Evolutionary conservation across 2,329 filamentous ascomycete species (phyloP).

Genomic region (Sarocladium strictum): DNA sequence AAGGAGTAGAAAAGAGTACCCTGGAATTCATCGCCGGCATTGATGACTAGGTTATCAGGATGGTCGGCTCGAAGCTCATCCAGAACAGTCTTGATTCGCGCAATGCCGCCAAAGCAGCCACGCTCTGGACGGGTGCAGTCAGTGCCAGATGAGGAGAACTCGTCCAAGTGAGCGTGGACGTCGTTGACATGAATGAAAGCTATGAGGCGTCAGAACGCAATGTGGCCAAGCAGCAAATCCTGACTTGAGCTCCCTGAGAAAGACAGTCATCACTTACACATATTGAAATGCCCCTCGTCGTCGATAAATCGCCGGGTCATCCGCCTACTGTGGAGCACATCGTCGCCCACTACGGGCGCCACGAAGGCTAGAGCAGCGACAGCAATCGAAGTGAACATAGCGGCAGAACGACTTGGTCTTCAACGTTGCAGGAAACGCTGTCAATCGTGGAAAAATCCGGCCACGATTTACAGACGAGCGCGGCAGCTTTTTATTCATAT

Average conservation of each 20-base stretch:
- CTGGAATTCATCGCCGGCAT: slow-evolving; percentile 62
- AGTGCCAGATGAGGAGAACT: slow-evolving; percentile 54
- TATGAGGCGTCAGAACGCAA: slow-evolving; percentile 12
- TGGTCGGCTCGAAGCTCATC: slow-evolving; percentile 49
- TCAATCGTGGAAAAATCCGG: no score
- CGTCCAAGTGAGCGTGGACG: slow-evolving; percentile 59
- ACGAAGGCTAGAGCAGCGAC: neutral
- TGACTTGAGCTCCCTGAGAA: no score
- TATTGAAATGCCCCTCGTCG: slow-evolving; percentile 43
- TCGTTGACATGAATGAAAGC: slow-evolving; percentile 66
- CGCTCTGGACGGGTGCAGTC: slow-evolving; percentile 50
- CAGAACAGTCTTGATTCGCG: slow-evolving; percentile 57
- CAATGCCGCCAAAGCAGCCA: slow-evolving; percentile 59
- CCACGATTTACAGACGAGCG: no score
- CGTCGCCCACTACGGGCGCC: slow-evolving; percentile 25
- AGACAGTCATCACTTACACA: slow-evolving; percentile 38
- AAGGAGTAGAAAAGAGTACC: slow-evolving; percentile 62
- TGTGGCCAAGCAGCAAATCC: no score
- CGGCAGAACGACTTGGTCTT: no score
- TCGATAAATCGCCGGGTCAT: slow-evolving; percentile 43
- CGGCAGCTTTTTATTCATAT: no score
- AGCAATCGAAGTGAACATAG: neutral
- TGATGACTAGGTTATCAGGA: slow-evolving; percentile 56
- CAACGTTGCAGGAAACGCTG: no score
- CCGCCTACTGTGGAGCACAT: slow-evolving; percentile 42